Base-by-base conservation (phyloP, 352 stramenopile genomes). In the Aphanomyces cochlioides region DNA sequence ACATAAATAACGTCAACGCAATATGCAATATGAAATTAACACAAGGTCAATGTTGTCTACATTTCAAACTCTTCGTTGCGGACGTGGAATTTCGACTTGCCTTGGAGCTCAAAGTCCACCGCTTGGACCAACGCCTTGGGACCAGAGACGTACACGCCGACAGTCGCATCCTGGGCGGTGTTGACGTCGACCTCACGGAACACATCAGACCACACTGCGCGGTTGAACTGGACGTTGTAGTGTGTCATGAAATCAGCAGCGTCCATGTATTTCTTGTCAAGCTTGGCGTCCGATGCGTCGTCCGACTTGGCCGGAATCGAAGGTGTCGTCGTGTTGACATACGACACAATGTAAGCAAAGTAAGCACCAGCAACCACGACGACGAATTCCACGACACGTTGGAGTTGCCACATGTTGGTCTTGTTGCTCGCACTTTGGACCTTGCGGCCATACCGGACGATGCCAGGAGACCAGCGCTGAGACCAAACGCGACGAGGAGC, bases 71-170 rank as follows among this genome's bases (percentile, higher is more conserved):
- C 84, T 57, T 90, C 80, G 66, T 78, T 87, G 70, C 87, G 83
- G 47, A 92, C 89, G 43, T 86, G 81, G n/a, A 40, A 61, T 60
- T 88, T 89, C 5, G 21, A 17, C 7, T 38, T 76, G 69, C 57
- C 88, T 72, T 12, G 83, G 70, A 28, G 72, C 75, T 92, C 84
- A 2, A 76, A 78, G 64, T 88, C 74, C 58, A 95, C 81, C 37
- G 78, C 61, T 43, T 78, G 75, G 17, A 75, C 82, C 36, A 95
- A 78, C 0, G 74, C 69, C 63, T 90, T 88, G 0, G 84, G 82
- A 0, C 88, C 88, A 19, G 84, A 92, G 66, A 88, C 90, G 63
- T 93, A 94, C 13, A 94, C 83, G 4, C 83, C 86, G n/a, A 92
- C 54, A 10, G 54, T 45, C 5, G 19, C 54, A 13, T 17, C 6